Base-by-base conservation (phyloP, 805 yeast species). In the Candida broadrunensis region DNA sequence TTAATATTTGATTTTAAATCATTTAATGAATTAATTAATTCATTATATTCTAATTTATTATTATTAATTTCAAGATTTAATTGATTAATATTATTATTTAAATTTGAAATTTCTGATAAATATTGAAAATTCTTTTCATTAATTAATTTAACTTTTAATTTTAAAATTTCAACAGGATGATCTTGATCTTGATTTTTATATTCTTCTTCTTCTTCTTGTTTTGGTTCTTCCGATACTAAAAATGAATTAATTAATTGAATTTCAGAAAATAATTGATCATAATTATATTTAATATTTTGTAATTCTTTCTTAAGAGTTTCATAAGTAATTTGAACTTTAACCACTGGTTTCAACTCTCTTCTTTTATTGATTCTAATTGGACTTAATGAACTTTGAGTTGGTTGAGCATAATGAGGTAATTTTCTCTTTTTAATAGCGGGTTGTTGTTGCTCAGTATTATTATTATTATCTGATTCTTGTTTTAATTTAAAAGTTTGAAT, bases 361-460 rank as follows among this genome's bases (percentile, higher is more conserved):
- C n/a, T 21, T 21, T 21, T 21, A 17, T 26, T 38, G 33, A 32
- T 21, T 20, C 32, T 13, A 36, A 30, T 2, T n/a, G 32, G 32
- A 29, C 32, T 29, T 6, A 14, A 13, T 8, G 67, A 65, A 3
- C 64, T 43, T 5, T 46, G 42, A 0, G 70, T 65, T 4, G 71
- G 67, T 38, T 53, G 53, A 8, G 70, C 66, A 36, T 65, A 65
- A 43, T 49, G 47, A 8, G 67, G 67, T 12, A 52, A 30, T 38
- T 34, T 11, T 6, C 25, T 32, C 20, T 23, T 41, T 15, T 11
- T 29, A 15, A 19, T 4, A 9, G 14, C 33, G 19, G 20, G 33
- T n/a, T 15, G 21, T 25, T 12, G 23, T 17, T 21, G 16, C 8
- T 16, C 30, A 15, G 30, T 15, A 5, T 21, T 3, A 11, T 37